Base-by-base conservation (phyloP, 2,329 filamentous ascomycete genomes). In the Exophiala xenobiotica region DNA sequence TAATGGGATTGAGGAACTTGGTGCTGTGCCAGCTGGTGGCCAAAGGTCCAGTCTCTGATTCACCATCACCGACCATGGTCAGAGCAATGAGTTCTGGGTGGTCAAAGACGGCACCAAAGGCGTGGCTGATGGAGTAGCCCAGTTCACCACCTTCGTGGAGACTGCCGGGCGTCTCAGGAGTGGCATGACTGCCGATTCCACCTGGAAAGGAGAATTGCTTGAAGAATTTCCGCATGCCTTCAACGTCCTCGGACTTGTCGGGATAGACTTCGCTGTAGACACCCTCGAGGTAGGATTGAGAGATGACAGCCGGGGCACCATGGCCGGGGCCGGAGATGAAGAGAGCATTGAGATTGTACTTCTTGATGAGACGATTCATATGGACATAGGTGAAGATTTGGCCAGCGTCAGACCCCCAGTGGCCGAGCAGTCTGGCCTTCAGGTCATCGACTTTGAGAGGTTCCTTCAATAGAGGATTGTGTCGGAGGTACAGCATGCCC, bases 141-240 rank as follows among this genome's bases (percentile, higher is more conserved):
- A 91, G 78, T 70, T 91, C 87, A 27, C 87, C 87, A 63, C 87
- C 87, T 67, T 91, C 87, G 65, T 90, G 87, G 56, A 89, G 77
- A 64, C 81, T 86, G 40, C 87, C 87, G 0, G 87, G 87, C 0
- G 86, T 90, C 71, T 91, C 87, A 1, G 87, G 87, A 1, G 86
- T 90, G 49, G 86, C 86, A 65, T 90, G 87, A 16, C 83, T 87
- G 48, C 86, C 86, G 62, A 90, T 85, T 48, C 87, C 87, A 14
- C 87, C 87, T 0, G 87, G 87, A 70, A 90, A 90, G 1, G 86
- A 90, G 72, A 91, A 91, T 59, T 86, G 81, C 72, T 89, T 90
- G 80, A 90, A 90, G 76, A 90, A 90, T 54, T 77, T 79, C 61
- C 83, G 80, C 76, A 91, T 73, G 20, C 87, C 87, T 51, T 85